These are phyloP conservation scores for Tuber brumale DNA, from an alignment of 495 filamentous ascomycete species.

Conservation along the genomic window DNA sequence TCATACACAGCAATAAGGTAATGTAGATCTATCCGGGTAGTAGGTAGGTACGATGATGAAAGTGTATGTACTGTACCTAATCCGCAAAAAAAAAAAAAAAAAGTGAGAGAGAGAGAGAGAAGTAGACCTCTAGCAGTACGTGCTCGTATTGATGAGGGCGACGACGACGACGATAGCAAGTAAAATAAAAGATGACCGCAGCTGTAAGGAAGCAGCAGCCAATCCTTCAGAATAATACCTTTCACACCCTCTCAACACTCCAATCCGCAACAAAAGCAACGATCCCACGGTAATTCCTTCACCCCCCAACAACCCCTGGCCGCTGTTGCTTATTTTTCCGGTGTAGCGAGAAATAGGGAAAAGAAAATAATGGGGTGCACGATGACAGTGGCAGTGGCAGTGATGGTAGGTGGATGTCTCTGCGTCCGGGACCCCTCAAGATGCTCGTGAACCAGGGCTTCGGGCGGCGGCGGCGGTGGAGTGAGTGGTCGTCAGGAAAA, in stretches of 20 bases:
- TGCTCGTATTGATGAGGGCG: neutral
- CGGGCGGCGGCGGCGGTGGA: neutral
- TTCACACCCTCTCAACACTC: neutral
- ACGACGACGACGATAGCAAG: neutral
- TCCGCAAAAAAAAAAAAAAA: slow-evolving; percentile 25
- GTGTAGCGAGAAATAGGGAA: neutral
- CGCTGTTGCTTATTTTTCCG: neutral
- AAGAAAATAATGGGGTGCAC: neutral
- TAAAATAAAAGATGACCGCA: neutral
- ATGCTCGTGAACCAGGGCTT: neutral
- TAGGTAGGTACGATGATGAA: slow-evolving; percentile 33
- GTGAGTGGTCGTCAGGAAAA: neutral
- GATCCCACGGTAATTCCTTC: neutral
- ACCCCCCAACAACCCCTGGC: neutral
- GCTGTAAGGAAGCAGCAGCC: neutral
- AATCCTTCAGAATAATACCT: slow-evolving; percentile 4
- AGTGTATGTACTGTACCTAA: slow-evolving; percentile 34
- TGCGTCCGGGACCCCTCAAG: neutral
- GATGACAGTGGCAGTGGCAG: neutral
- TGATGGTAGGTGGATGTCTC: neutral
- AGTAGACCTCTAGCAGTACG: neutral
- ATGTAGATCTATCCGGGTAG: slow-evolving; percentile 34
- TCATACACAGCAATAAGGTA: slow-evolving; percentile 29
- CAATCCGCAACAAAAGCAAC: slow-evolving; percentile 3
- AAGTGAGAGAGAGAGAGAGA: too few relatives aligned